Evolutionary conservation across 306 rosid species (phyloP), one percentile per base, ranked within the genome.

Genomic region (Sindora glabra): DNA sequence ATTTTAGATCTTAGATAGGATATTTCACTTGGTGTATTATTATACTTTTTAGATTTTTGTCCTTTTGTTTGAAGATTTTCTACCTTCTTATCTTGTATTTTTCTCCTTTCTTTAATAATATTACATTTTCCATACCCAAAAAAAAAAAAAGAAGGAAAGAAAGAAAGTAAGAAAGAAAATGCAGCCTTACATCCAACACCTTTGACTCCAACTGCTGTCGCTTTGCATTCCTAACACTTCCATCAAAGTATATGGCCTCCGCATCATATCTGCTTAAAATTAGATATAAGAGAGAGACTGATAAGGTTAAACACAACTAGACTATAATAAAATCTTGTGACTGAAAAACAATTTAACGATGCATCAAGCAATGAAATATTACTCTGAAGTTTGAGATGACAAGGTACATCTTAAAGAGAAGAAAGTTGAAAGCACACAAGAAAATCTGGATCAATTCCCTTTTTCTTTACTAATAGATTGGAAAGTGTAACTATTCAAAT

Each of bases 221-320:
- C 69, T 86, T 91, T 58, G 88, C 79, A 44, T 75, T 74, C 79
- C 86, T 80, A 48, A 88, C 96, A 70, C 79, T 62, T 74, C 88
- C 95, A 18, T 88, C 95, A 72, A 85, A 91, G 81, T 81, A 88
- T 10, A 58, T 41, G 10, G 92, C 73, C 77, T 91, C 96, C 56
- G 23, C 56, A 40, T 91, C 96, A 47, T 91, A 91, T 74, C 98
- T 91, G 71, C 58, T 27, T 48, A 65, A 65, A 66, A 63, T 61
- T 65, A 24, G 18, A 51, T 44, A 78, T 68, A 44, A 45, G 12
- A 11, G 16, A 66, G 69, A 46, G 6, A 44, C 8, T 21, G 25
- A 11, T 61, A 50, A 4, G 36, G 14, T 18, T 45, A 6, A 42
- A 54, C 29, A 40, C 46, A 40, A 66, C 27, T 27, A 36, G 36